Evolutionary conservation across 1,284 basidiomycete genomes (phyloP), one percentile per base, ranked within the genome.

Genomic region (Serendipita sp.): DNA sequence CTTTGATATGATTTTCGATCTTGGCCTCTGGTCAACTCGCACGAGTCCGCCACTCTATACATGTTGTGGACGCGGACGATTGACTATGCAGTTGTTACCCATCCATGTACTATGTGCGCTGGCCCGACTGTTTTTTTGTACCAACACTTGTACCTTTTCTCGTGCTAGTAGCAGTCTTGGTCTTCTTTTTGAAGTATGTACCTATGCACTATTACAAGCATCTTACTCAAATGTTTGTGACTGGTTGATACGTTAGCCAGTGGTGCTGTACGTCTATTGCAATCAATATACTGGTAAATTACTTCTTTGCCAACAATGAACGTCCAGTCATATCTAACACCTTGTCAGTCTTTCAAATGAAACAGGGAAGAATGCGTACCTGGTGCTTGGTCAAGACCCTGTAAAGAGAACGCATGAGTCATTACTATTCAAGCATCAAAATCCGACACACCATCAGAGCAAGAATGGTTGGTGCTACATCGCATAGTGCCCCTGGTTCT

Each of bases 381-480:
- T 8, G 5, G 17, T 49, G 45, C 8, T 49, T 49, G 45, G n/a
- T 49, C 45, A n/a, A 49, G 45, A n/a, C 45, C 6, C 30, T 13
- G 17, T 13, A 60, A 70, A 66, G 47, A 70, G 41, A 72, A 68
- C 3, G 71, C 71, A 64, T 73, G 68, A 15, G 17, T 49, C 45
- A 29, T 8, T 49, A 8, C 5, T 49, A 49, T 8, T 49, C 45
- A 49, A n/a, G 29, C 5, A 41, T 41, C 13, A 13, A 2, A 5
- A 13, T 6, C 13, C 6, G 1, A 49, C 45, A 49, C 64, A 74
- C 85, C 80, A 93, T 75, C 55, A 93, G 73, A 65, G 82, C 87
- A 66, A 93, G 76, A 49, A 93, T 76, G 3, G 92, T 93, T 38
- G 91, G 91, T 3, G 91, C 91, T 65, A 94, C 90, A 73, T 93